Evolutionary conservation across 148 eudicot species (phyloP).

Genomic region (Rhododendron simsii): DNA sequence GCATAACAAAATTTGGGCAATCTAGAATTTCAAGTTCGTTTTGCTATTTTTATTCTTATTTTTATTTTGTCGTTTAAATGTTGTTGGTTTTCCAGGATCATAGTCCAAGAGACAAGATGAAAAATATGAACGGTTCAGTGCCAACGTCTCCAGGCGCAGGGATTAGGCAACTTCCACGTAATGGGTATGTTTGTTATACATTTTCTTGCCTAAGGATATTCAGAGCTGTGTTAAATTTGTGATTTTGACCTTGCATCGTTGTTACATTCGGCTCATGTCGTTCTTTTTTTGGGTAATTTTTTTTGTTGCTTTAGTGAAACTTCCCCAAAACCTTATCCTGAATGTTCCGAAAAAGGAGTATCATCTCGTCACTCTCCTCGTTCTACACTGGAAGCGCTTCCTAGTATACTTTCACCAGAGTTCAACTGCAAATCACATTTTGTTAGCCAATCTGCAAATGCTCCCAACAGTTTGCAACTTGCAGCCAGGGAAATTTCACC

Average conservation of each 20-base stretch:
- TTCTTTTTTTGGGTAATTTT: neutral
- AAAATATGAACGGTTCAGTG: conserved; percentile 21
- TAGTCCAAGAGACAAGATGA: conserved; percentile 34
- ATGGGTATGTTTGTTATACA: conserved; percentile 26
- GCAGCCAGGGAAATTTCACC: conserved; percentile 8
- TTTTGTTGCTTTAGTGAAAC: conserved; percentile 27
- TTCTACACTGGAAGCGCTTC: conserved; percentile 45
- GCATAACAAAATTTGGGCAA: neutral
- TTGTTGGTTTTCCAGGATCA: conserved; percentile 34
- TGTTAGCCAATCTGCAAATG: conserved; percentile 11
- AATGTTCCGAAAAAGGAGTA: conserved; percentile 21
- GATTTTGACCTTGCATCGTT: neutral
- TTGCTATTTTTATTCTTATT: neutral
- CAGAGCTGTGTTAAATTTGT: neutral
- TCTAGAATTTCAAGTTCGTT: neutral
- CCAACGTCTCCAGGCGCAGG: conserved; percentile 26
- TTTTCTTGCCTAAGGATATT: neutral
- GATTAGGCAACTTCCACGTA: conserved; percentile 21
- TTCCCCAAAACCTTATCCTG: conserved; percentile 29
- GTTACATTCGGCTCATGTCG: neutral
- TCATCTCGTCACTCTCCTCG: conserved; percentile 31
- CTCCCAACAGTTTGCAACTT: conserved; percentile 12
- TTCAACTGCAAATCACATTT: conserved; percentile 11
- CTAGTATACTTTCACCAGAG: conserved; percentile 24
- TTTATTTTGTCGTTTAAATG: neutral